phyloP scores from a whole-genome alignment of 768 basidiomycete species.

The Hypholoma fasciculare region DNA sequence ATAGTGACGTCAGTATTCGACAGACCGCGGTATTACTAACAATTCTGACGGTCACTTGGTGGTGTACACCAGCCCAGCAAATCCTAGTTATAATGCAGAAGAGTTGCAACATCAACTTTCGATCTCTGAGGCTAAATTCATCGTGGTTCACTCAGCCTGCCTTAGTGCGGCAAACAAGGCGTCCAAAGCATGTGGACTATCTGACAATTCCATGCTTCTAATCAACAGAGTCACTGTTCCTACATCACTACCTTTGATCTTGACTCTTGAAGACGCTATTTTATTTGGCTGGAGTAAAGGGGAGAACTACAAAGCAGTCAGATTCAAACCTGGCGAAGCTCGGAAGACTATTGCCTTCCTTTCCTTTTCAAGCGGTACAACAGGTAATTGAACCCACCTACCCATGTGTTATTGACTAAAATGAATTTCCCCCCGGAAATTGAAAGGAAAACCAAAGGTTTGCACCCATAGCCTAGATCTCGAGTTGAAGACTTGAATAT shows the following conservation, averaged over 20 bases:
- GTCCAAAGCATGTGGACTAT: slow-evolving; percentile 37
- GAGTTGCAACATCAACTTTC: slow-evolving; percentile 61
- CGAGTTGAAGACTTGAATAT: neutral
- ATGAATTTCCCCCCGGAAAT: neutral
- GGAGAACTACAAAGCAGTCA: slow-evolving; percentile 43
- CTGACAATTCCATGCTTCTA: slow-evolving; percentile 42
- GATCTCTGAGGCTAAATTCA: slow-evolving; percentile 43
- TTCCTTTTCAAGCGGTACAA: slow-evolving; percentile 76
- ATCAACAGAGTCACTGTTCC: slow-evolving; percentile 21
- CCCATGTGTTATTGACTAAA: neutral
- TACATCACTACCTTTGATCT: neutral
- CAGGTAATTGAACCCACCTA: slow-evolving; percentile 44
- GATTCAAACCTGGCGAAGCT: slow-evolving; percentile 55
- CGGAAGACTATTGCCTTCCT: slow-evolving; percentile 65
- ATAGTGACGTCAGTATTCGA: slow-evolving; percentile 50
- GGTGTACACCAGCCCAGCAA: slow-evolving; percentile 50
- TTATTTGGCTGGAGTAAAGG: slow-evolving; percentile 34
- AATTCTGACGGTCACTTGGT: slow-evolving; percentile 9
- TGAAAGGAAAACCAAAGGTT: slow-evolving; percentile 20
- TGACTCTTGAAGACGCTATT: slow-evolving; percentile 49
- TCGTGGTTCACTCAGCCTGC: slow-evolving; percentile 48
- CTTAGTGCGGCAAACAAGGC: slow-evolving; percentile 46
- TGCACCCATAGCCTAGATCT: neutral
- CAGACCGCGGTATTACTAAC: neutral
- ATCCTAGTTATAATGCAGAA: slow-evolving; percentile 56